A percentile compares a stretch with the other conserved stretches of the same genome.
Evolutionary conservation across 75 land plant species (phyloP).

Genomic region (Pinus taeda): DNA sequence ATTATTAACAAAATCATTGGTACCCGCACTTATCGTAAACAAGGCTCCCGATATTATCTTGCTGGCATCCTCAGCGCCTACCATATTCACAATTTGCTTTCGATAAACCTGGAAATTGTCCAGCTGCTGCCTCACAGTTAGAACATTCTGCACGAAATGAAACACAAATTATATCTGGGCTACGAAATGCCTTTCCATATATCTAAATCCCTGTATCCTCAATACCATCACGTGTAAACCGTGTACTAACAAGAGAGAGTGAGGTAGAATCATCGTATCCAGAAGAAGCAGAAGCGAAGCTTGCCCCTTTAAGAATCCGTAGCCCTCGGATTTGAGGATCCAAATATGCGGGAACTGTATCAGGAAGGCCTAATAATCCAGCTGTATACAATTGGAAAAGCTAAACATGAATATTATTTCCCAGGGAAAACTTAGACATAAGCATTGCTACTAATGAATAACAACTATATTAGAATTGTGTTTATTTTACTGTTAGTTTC

Average conservation of each 20-base stretch:
- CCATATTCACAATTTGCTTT: not conserved
- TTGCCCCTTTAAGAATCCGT: conserved; percentile 1
- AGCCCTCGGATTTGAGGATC: not conserved
- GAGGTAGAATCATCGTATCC: not conserved
- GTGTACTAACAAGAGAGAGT: not conserved
- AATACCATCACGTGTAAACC: too few relatives aligned
- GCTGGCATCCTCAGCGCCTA: conserved; percentile 19
- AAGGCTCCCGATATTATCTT: conserved; percentile 12
- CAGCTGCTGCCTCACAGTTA: conserved; percentile 22
- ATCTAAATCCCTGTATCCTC: too few relatives aligned
- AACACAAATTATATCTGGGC: too few relatives aligned
- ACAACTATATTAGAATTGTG: too few relatives aligned
- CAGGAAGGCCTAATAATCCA: not conserved
- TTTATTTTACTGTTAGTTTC: too few relatives aligned
- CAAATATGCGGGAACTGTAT: not conserved
- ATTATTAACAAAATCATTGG: conserved; percentile 29
- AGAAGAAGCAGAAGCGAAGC: not conserved
- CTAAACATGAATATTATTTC: too few relatives aligned
- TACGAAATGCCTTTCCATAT: too few relatives aligned
- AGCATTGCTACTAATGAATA: too few relatives aligned
- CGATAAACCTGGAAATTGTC: conserved; percentile 29
- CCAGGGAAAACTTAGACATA: too few relatives aligned
- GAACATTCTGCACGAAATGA: conserved; percentile 8
- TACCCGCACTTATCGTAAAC: conserved; percentile 32
- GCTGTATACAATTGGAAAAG: too few relatives aligned